These are phyloP conservation scores for Cryphonectria carpinicola DNA, from an alignment of 2,329 filamentous ascomycete species.

Conservation along the genomic window DNA sequence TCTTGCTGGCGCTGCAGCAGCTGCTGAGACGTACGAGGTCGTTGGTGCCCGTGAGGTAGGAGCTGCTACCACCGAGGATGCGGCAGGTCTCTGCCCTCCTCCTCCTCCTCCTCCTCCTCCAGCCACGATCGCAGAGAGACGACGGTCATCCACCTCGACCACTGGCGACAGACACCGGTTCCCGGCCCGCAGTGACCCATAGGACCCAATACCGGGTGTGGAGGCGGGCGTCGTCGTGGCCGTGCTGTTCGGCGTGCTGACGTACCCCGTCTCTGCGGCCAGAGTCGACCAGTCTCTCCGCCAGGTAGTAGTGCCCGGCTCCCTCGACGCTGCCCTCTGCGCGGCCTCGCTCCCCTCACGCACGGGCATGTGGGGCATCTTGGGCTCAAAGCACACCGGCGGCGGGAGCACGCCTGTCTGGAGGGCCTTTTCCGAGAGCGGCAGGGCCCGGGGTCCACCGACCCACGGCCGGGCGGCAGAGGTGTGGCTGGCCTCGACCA, in stretches of 20 bases:
- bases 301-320: slow-evolving; percentile 3
- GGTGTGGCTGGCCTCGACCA: slow-evolving; percentile 21
- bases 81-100: background rate
- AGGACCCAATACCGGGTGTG: slow-evolving; percentile 2
- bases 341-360: background rate
- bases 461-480: slow-evolving; percentile 19
- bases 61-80: background rate
- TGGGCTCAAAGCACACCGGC: slow-evolving; percentile 25
- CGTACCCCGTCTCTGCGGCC: slow-evolving; percentile 18
- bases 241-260: slow-evolving; percentile 7
- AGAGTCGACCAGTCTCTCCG: slow-evolving; percentile 9
- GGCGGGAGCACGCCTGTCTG: slow-evolving; percentile 32
- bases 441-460: slow-evolving; percentile 24
- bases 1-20: too few relatives aligned
- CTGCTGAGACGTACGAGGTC: background rate
- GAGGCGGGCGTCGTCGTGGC: slow-evolving; percentile 11
- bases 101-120: background rate
- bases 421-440: slow-evolving; percentile 22
- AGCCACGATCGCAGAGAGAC: background rate
- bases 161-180: slow-evolving; percentile 12
- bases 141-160: slow-evolving; percentile 8
- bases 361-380: background rate
- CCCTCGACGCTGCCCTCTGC: background rate
- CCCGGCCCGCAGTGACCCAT: background rate
- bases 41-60: background rate